Percentiles rank a stretch among this genome's conserved stretches.
phyloP scores from a whole-genome alignment of 1,284 basidiomycete genomes.

The Cutaneotrichosporon sp. region DNA sequence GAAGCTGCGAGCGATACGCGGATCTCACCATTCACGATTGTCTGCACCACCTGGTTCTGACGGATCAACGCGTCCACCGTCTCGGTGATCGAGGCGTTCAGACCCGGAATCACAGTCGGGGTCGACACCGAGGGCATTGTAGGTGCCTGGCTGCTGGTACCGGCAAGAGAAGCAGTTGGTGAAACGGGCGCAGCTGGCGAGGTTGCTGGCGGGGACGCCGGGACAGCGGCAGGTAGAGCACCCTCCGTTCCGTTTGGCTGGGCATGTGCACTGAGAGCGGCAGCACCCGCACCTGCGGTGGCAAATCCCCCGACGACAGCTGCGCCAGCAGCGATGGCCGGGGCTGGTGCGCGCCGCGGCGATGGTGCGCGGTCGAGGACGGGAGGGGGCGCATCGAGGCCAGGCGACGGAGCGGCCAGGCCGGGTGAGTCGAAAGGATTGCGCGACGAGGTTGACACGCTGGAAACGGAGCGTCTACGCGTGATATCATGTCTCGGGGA shows the following conservation, averaged over 20 bases:
- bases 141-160: neutral
- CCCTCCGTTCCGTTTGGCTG: neutral
- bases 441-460: conserved; percentile 31
- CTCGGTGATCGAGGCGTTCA: conserved; percentile 55
- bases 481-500: conserved; percentile 2
- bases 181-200: neutral
- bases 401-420: neutral
- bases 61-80: conserved; percentile 57
- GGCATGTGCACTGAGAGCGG: neutral
- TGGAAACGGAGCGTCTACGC: conserved; percentile 36
- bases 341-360: no score
- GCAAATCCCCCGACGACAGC: neutral
- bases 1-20: conserved; percentile 11
- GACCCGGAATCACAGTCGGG: conserved; percentile 30
- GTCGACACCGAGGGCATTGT: neutral
- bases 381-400: neutral
- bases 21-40: conserved; percentile 53
- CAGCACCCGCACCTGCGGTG: conserved; percentile 12
- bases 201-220: neutral
- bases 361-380: neutral
- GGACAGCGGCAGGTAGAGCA: neutral
- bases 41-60: conserved; percentile 17
- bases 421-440: conserved; percentile 49
- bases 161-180: neutral
- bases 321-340: neutral